Evolutionary conservation across 2,329 filamentous ascomycete species (phyloP), one percentile per base, ranked within the genome.

Genomic region (Ploettnerulaceae sp.): DNA sequence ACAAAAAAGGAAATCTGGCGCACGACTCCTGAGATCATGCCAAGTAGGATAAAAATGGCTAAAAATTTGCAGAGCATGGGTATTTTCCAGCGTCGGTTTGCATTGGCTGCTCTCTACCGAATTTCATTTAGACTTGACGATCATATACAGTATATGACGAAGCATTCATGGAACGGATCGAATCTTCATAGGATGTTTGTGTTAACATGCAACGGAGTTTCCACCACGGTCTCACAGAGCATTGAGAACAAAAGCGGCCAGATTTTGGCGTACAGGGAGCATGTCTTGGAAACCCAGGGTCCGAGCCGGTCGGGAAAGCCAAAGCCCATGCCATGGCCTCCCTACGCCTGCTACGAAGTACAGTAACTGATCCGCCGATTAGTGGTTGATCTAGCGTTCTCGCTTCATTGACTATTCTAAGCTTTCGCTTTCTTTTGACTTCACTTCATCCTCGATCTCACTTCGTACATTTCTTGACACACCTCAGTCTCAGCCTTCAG

Each of bases 21-120:
- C 39, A 42, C 21, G 39, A 42, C 38, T 41, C 38, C 12, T n/a
- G n/a, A n/a, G n/a, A n/a, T n/a, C n/a, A n/a, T 15, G 20, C n/a
- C 5, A 25, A 17, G 6, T 14, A 33, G 17, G 11, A 24, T 17
- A 25, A 15, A 15, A 26, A n/a, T n/a, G n/a, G n/a, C n/a, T n/a
- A n/a, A n/a, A n/a, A n/a, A n/a, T n/a, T n/a, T n/a, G n/a, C n/a
- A n/a, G n/a, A n/a, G n/a, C n/a, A n/a, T n/a, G n/a, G n/a, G n/a
- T n/a, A n/a, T n/a, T n/a, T n/a, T n/a, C n/a, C n/a, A n/a, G n/a
- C n/a, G n/a, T n/a, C n/a, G n/a, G n/a, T n/a, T n/a, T n/a, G n/a
- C n/a, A n/a, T n/a, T n/a, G n/a, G n/a, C n/a, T n/a, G n/a, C n/a
- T n/a, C n/a, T n/a, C n/a, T n/a, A n/a, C n/a, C n/a, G n/a, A n/a